Percentiles rank a stretch among this genome's conserved stretches.
Evolutionary conservation across 345 rosid genomes (phyloP).

Genomic region (Toxicodendron radicans): DNA sequence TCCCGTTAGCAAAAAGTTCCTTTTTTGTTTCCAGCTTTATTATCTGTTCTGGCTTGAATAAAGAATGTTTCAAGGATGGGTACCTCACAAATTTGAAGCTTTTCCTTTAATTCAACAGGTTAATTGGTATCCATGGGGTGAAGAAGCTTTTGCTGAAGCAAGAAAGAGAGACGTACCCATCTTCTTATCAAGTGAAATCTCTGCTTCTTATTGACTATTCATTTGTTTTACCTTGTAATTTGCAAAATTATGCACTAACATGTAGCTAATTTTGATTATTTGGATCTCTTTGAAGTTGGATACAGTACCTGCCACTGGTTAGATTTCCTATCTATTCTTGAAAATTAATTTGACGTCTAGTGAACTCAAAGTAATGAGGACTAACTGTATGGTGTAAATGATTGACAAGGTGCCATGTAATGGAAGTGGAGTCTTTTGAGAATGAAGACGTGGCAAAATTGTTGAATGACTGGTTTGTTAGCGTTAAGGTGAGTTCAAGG

Average conservation of each 20-base stretch:
- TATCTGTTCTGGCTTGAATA: neutral
- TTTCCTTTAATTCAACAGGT: constrained; percentile 43
- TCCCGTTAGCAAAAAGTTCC: constrained; percentile 44
- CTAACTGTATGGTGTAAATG: constrained; percentile 14
- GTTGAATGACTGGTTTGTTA: constrained; percentile 74
- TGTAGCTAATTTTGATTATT: constrained; percentile 24
- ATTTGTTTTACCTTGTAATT: constrained; percentile 17
- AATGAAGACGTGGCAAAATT: constrained; percentile 71
- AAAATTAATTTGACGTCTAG: constrained; percentile 9
- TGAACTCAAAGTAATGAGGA: neutral
- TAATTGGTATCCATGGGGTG: constrained; percentile 94
- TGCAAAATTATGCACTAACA: constrained; percentile 1
- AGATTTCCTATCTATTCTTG: constrained; percentile 28
- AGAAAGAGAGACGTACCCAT: constrained; percentile 79
- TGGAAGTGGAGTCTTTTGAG: constrained; percentile 96
- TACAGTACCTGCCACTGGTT: constrained; percentile 99
- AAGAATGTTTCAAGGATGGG: neutral
- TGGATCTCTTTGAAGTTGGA: constrained; percentile 67
- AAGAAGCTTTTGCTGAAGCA: constrained; percentile 88
- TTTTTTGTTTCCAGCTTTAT: neutral
- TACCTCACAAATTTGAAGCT: neutral
- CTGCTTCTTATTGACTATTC: constrained; percentile 2
- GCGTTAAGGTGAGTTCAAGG: constrained; percentile 66
- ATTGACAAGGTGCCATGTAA: constrained; percentile 84
- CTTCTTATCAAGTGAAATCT: constrained; percentile 77